Percentiles rank a stretch among this genome's conserved stretches.
Conservation (phyloP, 1,284 basidiomycete genomes). For the Ceratobasidium theobromae region DNA sequence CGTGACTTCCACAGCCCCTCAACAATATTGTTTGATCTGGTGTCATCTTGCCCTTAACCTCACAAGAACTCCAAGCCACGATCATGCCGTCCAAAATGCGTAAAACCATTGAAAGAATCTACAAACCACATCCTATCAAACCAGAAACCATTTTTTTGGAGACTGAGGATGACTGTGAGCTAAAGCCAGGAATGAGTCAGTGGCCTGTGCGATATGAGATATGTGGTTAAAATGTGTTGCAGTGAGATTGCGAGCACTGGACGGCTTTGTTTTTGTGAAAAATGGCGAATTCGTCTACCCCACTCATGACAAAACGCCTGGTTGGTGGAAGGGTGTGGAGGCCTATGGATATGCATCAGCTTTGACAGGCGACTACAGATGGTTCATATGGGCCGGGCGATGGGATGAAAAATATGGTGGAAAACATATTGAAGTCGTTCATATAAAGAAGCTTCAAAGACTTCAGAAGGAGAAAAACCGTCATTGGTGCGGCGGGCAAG, state of each 20-base stretch:
- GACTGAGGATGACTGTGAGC: too few species aligned
- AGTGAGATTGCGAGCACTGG: neutral
- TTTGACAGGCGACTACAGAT: neutral
- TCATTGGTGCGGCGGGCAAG: neutral
- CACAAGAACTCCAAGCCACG: too few species aligned
- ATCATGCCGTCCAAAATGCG: too few species aligned
- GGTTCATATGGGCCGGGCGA: neutral
- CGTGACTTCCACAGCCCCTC: too few species aligned
- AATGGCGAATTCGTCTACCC: neutral
- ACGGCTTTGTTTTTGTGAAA: neutral
- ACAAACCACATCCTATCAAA: too few species aligned
- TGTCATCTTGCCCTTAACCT: too few species aligned
- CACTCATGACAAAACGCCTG: neutral
- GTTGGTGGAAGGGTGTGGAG: neutral
- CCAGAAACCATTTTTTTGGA: too few species aligned
- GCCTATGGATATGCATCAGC: too few species aligned
- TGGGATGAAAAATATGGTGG: neutral
- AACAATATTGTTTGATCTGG: too few species aligned
- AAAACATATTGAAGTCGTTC: neutral
- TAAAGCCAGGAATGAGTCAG: neutral
- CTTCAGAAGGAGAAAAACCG: neutral
- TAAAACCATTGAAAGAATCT: too few species aligned
- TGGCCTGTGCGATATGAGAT: neutral
- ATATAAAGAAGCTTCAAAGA: neutral
- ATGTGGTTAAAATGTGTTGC: too few species aligned